Evolutionary conservation across 345 rosid genomes (phyloP).

Genomic region (Eucalyptus sideroxylon): DNA sequence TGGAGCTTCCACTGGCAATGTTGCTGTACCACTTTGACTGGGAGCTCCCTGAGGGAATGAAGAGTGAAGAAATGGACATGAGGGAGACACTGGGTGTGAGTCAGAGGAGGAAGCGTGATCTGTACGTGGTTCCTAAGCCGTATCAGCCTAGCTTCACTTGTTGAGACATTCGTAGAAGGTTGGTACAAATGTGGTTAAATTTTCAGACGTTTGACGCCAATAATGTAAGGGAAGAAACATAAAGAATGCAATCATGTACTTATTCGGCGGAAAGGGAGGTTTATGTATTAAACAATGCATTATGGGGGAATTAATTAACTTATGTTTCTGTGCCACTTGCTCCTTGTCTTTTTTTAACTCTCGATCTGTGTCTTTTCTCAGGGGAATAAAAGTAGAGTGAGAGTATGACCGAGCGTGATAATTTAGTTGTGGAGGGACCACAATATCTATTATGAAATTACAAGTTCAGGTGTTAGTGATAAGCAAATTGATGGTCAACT

Average conservation of each 20-base stretch:
- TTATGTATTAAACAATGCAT: not conserved
- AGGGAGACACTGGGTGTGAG: not conserved
- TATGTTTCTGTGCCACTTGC: not conserved
- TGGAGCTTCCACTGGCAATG: constrained; percentile 3
- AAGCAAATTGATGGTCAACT: not conserved
- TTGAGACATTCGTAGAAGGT: not conserved
- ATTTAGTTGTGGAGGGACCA: not conserved
- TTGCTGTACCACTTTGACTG: constrained; percentile 12
- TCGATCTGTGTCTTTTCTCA: not conserved
- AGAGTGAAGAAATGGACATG: not conserved
- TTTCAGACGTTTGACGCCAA: not conserved
- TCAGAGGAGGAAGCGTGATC: not conserved
- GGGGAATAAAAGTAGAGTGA: not conserved
- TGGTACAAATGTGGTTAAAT: not conserved
- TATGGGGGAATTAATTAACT: not conserved
- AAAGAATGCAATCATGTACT: not conserved
- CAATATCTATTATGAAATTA: not conserved
- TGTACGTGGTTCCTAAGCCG: not conserved
- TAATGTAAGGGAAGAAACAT: not conserved
- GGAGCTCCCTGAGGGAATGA: constrained; percentile 1
- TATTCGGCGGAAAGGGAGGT: not conserved
- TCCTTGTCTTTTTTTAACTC: not conserved
- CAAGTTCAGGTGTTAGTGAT: not conserved
- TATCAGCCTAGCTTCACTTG: not conserved
- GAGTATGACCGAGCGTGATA: not conserved